Conservation (phyloP, 1,284 basidiomycete species). For the Vanrija sp. region DNA sequence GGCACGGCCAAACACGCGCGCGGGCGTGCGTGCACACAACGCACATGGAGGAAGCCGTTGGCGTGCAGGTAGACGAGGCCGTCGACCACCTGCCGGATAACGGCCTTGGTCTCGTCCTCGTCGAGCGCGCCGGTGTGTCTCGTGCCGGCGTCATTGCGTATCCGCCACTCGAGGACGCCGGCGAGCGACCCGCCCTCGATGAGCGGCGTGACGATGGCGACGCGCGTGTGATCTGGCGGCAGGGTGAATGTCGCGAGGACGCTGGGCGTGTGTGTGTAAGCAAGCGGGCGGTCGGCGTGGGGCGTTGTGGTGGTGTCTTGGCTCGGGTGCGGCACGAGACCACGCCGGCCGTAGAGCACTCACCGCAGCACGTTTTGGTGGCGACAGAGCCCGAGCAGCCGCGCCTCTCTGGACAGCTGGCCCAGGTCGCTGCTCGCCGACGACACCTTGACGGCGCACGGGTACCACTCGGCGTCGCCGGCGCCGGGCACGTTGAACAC, state of each 20-base stretch:
- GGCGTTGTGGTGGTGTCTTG: neutral
- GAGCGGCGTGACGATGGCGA: constrained; percentile 42
- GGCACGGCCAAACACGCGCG: neutral
- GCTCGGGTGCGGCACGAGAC: too few relatives aligned
- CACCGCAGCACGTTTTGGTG: constrained; percentile 43
- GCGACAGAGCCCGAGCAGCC: constrained; percentile 32
- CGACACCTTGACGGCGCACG: constrained; percentile 43
- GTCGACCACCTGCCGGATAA: constrained; percentile 75
- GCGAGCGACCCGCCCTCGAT: constrained; percentile 38
- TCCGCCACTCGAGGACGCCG: constrained; percentile 39
- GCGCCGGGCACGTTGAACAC: constrained; percentile 21
- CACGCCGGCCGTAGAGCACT: constrained; percentile 1
- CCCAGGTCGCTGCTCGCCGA: constrained; percentile 30
- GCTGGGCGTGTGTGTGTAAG: constrained; percentile 12
- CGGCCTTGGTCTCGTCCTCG: constrained; percentile 43
- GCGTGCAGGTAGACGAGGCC: constrained; percentile 84
- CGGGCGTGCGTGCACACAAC: constrained; percentile 7
- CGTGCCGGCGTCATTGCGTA: neutral
- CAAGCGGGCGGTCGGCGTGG: neutral
- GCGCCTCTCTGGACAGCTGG: constrained; percentile 33
- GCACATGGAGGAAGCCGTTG: constrained; percentile 75
- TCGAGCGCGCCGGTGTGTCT: constrained; percentile 8
- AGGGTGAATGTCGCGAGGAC: constrained; percentile 41
- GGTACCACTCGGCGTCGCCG: constrained; percentile 6
- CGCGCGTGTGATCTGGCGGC: constrained; percentile 36